Evolutionary conservation across 352 stramenopile genomes (phyloP).

Genomic region (Phytopythium mirpurense): DNA sequence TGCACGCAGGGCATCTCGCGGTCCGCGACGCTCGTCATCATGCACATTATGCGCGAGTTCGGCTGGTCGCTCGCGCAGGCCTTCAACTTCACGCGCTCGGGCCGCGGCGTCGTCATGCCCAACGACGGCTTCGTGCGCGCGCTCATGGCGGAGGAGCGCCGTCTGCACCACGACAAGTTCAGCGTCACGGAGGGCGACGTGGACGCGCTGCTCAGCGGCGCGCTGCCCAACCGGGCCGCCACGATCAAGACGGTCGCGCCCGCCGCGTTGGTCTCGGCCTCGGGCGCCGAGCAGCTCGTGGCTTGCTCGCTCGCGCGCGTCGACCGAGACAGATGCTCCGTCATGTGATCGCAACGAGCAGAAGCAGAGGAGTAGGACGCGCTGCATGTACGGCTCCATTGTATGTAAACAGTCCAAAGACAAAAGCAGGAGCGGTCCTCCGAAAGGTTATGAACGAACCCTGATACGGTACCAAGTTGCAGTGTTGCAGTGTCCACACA

Average conservation of each 20-base stretch:
- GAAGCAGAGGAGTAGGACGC: neutral
- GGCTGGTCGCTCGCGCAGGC: constrained; percentile 52
- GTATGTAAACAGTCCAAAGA: too few relatives aligned
- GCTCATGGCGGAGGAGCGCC: constrained; percentile 41
- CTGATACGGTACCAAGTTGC: too few relatives aligned
- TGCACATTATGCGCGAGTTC: constrained; percentile 62
- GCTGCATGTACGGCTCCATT: too few relatives aligned
- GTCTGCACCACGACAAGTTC: constrained; percentile 35
- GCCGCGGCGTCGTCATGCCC: constrained; percentile 52
- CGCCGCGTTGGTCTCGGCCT: constrained; percentile 1
- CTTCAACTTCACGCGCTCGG: constrained; percentile 44
- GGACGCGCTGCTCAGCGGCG: constrained; percentile 38
- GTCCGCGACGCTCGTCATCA: constrained; percentile 59
- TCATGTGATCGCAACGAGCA: constrained; percentile 4
- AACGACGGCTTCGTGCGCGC: constrained; percentile 55
- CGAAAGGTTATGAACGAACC: too few relatives aligned
- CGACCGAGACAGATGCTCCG: neutral
- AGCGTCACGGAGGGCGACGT: constrained; percentile 49
- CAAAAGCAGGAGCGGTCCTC: too few relatives aligned
- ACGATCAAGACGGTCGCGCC: constrained; percentile 9
- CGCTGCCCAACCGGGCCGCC: constrained; percentile 21
- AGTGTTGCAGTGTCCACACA: too few relatives aligned
- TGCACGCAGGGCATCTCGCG: constrained; percentile 72
- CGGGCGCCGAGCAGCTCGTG: neutral
- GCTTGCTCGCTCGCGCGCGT: constrained; percentile 3